Conservation (phyloP, 192 early-diverging fungal genomes). For the Entophlyctis luteolus region DNA sequence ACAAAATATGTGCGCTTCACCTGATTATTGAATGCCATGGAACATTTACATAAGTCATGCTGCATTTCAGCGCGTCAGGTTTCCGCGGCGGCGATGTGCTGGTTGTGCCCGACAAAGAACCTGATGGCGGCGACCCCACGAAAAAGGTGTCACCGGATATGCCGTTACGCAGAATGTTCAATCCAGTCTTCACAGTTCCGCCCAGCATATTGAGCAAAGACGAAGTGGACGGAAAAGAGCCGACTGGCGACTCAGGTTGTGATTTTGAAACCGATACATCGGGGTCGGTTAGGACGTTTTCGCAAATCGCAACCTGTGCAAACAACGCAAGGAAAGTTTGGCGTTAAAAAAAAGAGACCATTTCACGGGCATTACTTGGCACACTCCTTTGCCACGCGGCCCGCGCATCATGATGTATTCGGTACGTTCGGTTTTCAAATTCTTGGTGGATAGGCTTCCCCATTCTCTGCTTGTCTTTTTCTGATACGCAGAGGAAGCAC, state of each 20-base stretch:
- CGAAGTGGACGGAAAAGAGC: conserved; percentile 5
- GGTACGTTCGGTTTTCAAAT: conserved; percentile 54
- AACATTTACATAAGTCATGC: conserved; percentile 92
- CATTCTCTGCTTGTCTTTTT: conserved; percentile 60
- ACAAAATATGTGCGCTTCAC: too few species aligned
- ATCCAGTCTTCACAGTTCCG: conserved; percentile 8
- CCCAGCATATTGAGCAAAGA: conserved; percentile 22
- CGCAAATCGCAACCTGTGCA: conserved; percentile 29
- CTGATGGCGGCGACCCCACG: neutral
- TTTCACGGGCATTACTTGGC: conserved; percentile 53
- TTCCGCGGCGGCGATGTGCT: conserved; percentile 33
- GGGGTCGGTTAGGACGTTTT: conserved; percentile 3
- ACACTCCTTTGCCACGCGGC: conserved; percentile 82
- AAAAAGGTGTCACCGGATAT: neutral
- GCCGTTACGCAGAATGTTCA: conserved; percentile 18
- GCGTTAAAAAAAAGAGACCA: neutral
- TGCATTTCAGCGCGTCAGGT: conserved; percentile 72
- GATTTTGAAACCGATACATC: neutral
- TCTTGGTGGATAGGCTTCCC: conserved; percentile 9
- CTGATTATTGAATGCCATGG: conserved; percentile 81
- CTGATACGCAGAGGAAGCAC: conserved; percentile 43
- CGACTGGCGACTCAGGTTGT: neutral
- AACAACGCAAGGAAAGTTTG: neutral
- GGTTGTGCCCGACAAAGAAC: neutral
- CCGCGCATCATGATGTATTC: conserved; percentile 96